Percentiles rank a stretch among this genome's conserved stretches.
Evolutionary conservation across 1,284 basidiomycete genomes (phyloP).

Genomic region (Microbotryum saponariae): DNA sequence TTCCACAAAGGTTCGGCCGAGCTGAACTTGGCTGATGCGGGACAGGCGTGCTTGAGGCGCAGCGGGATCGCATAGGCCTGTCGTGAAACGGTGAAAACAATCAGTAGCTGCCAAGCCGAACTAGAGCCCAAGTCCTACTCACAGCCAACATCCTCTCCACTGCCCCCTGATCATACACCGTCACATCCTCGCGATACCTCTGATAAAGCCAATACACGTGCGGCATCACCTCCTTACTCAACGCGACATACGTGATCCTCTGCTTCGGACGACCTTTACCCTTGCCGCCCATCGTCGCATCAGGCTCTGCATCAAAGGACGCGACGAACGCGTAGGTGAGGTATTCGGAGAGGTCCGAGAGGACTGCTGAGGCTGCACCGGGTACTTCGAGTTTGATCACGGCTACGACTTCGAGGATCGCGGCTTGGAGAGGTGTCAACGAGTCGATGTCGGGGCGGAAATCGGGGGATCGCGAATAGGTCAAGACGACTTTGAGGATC

Average conservation of each 20-base stretch:
- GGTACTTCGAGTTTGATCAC: constrained; percentile 56
- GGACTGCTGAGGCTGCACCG: constrained; percentile 61
- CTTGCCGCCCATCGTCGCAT: not conserved
- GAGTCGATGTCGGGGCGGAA: constrained; percentile 78
- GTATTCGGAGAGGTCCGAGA: constrained; percentile 77
- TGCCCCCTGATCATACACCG: constrained; percentile 72
- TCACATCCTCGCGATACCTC: constrained; percentile 53
- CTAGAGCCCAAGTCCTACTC: constrained; percentile 36
- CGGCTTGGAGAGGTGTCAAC: constrained; percentile 68
- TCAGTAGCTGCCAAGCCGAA: not conserved
- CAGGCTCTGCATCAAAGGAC: constrained; percentile 53
- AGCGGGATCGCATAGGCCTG: constrained; percentile 83
- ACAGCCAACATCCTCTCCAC: constrained; percentile 74
- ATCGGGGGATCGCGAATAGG: constrained; percentile 73
- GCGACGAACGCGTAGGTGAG: constrained; percentile 74
- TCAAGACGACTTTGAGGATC: constrained; percentile 71
- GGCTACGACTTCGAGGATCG: constrained; percentile 61
- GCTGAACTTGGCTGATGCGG: constrained; percentile 72
- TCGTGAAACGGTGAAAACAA: not conserved
- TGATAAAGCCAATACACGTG: constrained; percentile 58
- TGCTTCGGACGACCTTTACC: constrained; percentile 31
- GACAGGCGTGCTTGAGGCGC: constrained; percentile 90
- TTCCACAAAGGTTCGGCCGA: constrained; percentile 74
- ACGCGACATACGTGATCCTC: constrained; percentile 74
- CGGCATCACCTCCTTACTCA: constrained; percentile 81